A percentile compares a stretch with the other conserved stretches of the same genome.
phyloP scores from a whole-genome alignment of 352 stramenopile species.

The Phytopythium boreale region DNA sequence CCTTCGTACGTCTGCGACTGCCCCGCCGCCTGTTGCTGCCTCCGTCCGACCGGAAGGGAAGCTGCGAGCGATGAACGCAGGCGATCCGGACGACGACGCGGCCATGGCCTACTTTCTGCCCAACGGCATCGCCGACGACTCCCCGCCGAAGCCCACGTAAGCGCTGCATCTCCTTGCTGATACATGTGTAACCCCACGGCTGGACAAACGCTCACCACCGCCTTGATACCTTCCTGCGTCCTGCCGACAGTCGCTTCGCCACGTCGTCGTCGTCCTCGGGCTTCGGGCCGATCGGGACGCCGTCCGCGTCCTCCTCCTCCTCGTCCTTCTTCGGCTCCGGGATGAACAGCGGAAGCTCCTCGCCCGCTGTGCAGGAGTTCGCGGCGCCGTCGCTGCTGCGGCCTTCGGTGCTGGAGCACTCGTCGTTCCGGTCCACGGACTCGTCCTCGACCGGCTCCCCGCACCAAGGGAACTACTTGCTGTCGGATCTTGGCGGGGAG shows the following conservation, averaged over 20 bases:
- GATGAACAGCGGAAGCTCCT: neutral
- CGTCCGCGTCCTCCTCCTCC: conserved; percentile 5
- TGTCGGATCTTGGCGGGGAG: conserved; percentile 60
- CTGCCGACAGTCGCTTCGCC: conserved; percentile 1
- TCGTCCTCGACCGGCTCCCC: conserved; percentile 11
- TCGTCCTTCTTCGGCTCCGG: conserved; percentile 15
- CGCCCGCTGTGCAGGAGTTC: conserved; percentile 21
- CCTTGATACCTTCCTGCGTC: neutral
- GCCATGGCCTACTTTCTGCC: conserved; percentile 81
- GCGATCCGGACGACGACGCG: conserved; percentile 55
- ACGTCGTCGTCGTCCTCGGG: conserved; percentile 11
- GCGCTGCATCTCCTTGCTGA: neutral
- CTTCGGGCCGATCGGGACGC: conserved; percentile 42
- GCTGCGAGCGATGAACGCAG: conserved; percentile 21
- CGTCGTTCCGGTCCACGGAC: conserved; percentile 18
- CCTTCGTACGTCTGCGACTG: neutral
- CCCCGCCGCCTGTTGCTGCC: too few relatives aligned
- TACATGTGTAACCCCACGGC: neutral
- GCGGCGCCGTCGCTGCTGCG: conserved; percentile 12
- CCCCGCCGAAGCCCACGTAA: conserved; percentile 65
- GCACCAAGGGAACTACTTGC: conserved; percentile 28
- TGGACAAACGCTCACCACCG: too few relatives aligned
- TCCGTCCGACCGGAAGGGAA: too few relatives aligned
- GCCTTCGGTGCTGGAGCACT: conserved; percentile 19
- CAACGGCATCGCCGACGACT: conserved; percentile 83